phyloP scores from a whole-genome alignment of 1,284 basidiomycete genomes.

The Neolentinus lepideus region DNA sequence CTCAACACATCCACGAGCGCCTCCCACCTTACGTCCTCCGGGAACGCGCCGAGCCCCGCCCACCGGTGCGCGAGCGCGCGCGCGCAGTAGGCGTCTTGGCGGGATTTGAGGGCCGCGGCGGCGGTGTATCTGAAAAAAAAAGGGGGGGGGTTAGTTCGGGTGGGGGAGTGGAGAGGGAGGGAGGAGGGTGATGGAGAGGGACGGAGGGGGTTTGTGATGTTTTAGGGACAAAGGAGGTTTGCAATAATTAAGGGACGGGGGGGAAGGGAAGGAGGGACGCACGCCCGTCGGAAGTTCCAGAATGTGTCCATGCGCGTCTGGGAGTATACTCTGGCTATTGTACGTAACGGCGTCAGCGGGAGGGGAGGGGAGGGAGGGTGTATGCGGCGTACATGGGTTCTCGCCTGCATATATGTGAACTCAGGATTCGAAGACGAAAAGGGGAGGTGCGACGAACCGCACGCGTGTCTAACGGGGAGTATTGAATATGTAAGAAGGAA shows the following conservation, averaged over 20 bases:
- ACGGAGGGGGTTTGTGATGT: too few species aligned
- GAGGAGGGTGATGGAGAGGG: too few species aligned
- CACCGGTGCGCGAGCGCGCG: conserved; percentile 54
- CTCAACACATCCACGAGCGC: conserved; percentile 83
- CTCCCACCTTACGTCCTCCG: conserved; percentile 79
- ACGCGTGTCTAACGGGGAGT: conserved; percentile 41
- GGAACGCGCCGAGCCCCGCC: conserved; percentile 51
- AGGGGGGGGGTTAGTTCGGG: neutral
- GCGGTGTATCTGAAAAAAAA: conserved; percentile 45
- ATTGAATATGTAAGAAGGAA: neutral
- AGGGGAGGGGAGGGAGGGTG: neutral
- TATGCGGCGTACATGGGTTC: conserved; percentile 14
- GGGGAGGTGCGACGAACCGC: conserved; percentile 34
- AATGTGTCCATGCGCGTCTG: conserved; percentile 55
- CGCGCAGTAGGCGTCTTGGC: conserved; percentile 69
- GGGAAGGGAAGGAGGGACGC: conserved; percentile 11
- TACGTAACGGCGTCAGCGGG: neutral
- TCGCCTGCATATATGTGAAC: conserved; percentile 13
- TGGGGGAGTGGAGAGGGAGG: neutral
- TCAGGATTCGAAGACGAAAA: neutral
- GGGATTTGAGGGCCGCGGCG: conserved; percentile 65
- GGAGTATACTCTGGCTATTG: conserved; percentile 18
- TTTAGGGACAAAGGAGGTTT: too few species aligned
- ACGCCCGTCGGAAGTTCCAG: conserved; percentile 56
- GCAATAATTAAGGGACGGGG: too few species aligned